A percentile compares a stretch with the other conserved stretches of the same genome.
Conservation (phyloP, 2,329 filamentous ascomycete genomes). For the Talaromyces verruculosus region DNA sequence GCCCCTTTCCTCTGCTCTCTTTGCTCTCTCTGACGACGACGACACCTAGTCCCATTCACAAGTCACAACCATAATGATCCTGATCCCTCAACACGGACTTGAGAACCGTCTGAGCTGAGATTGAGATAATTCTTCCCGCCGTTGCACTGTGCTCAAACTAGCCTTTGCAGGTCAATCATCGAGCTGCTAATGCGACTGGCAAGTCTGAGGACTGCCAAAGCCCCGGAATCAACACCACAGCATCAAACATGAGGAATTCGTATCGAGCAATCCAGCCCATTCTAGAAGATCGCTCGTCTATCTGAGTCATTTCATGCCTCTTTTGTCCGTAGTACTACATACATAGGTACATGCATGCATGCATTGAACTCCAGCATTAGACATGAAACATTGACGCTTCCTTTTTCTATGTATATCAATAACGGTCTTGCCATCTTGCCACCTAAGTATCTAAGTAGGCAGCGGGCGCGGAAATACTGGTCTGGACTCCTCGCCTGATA, state of each 20-base stretch:
- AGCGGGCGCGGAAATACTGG: neutral
- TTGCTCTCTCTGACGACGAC: neutral
- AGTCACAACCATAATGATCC: neutral
- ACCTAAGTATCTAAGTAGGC: neutral
- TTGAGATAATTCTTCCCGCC: neutral
- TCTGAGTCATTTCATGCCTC: neutral
- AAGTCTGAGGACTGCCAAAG: neutral
- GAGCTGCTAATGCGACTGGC: neutral
- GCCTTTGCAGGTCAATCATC: neutral
- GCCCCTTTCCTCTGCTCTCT: neutral
- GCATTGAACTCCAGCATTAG: neutral
- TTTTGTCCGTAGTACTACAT: neutral
- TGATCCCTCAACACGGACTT: neutral
- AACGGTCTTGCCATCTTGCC: neutral
- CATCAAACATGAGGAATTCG: neutral
- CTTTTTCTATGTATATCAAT: neutral
- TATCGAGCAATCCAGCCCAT: neutral
- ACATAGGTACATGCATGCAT: neutral
- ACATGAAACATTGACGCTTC: neutral
- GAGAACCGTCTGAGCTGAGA: neutral
- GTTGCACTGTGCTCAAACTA: neutral
- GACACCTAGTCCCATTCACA: neutral
- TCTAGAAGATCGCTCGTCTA: neutral
- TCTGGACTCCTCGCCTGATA: neutral
- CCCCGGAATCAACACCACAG: neutral